Evolutionary conservation across 306 rosid species (phyloP), one percentile per base, ranked within the genome.

Genomic region (Ormosia semicastrata): DNA sequence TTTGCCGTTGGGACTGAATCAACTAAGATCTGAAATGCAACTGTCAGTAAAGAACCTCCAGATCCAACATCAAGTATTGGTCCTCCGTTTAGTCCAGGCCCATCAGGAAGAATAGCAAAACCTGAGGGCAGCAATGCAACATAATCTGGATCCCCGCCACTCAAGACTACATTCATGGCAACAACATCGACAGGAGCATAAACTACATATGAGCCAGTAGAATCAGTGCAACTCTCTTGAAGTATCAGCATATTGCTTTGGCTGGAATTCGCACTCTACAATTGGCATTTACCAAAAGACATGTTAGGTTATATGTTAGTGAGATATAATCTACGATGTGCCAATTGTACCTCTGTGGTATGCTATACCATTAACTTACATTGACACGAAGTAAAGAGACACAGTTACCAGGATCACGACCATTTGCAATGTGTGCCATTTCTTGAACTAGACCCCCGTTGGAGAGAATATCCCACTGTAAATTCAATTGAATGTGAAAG

Each of bases 381-480:
- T 89, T 84, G 13, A 89, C 92, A 3, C 94, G 91, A 33, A 94
- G 89, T 39, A 94, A 75, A 58, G 94, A 90, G 63, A 94, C 92
- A 63, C 81, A 84, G 71, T 92, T 94, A 44, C 94, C 92, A 6
- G 89, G 87, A 76, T 92, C 89, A n/a, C 89, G 89, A n/a, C 98
- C 97, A 41, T 89, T 94, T 24, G 90, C 86, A 73, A 94, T 92
- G 76, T 92, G 94, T 7, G 97, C 91, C 89, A 94, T 79, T 84
- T 94, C 95, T 81, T 92, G 89, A 71, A 89, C 89, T 1, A 87
- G 60, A 17, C 94, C 90, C 9, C 94, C 93, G 53, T 87, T 90
- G 7, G 98, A 90, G 75, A 94, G 97, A 67, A 94, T 92, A 79
- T 94, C 98, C 98, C 97, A 92, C 98, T 94, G 87, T 30, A 36